These are phyloP conservation scores for Mycena maculata DNA, from an alignment of 768 basidiomycete species.

Conservation along the genomic window DNA sequence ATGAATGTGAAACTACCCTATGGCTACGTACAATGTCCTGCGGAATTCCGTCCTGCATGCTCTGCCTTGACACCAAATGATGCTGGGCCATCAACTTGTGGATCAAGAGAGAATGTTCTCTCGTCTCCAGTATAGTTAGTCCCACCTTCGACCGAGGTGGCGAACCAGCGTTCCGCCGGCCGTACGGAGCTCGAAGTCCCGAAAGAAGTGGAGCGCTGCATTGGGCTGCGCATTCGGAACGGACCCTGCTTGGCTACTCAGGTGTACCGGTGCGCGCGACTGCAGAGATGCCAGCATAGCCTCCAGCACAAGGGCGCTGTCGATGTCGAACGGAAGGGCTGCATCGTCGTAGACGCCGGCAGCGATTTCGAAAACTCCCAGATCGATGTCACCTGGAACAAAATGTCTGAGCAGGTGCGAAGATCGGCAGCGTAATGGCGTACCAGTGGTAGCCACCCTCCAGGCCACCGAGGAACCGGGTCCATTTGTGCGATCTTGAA, in stretches of 20 bases:
- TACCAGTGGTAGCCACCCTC: constrained; percentile 6
- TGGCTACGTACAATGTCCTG: no score
- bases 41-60: no score
- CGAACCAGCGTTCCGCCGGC: not conserved
- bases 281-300: constrained; percentile 19
- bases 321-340: constrained; percentile 10
- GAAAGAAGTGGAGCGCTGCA: not conserved
- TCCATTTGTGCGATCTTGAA: constrained; percentile 16
- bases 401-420: not conserved
- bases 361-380: constrained; percentile 25
- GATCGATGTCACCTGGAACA: not conserved
- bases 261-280: constrained; percentile 9
- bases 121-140: not conserved
- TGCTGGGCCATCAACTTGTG: no score
- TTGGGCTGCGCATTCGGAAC: not conserved
- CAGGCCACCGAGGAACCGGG: constrained; percentile 20
- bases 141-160: not conserved
- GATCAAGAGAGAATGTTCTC: not conserved
- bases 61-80: no score
- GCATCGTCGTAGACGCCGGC: constrained; percentile 9
- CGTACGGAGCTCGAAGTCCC: constrained; percentile 18
- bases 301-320: constrained; percentile 24
- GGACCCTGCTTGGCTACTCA: constrained; percentile 1
- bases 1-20: no score
- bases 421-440: not conserved